Evolutionary conservation across 2,329 filamentous ascomycete genomes (phyloP).

Genomic region (Paracamarosporium sp.): DNA sequence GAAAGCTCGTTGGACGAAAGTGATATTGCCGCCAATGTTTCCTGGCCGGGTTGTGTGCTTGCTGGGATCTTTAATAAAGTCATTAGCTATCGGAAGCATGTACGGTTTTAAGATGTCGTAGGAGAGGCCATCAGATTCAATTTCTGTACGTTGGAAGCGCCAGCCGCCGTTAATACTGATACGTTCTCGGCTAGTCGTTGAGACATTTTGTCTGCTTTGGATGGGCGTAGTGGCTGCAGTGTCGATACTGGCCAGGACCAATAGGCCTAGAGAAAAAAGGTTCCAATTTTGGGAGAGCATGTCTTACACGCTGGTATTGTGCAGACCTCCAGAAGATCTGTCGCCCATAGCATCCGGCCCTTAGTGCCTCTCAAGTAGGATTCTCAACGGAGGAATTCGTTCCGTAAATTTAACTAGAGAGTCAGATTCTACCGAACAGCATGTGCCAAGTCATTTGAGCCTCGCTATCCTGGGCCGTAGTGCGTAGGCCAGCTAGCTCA

Average conservation of each 20-base stretch:
- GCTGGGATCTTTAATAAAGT: conserved; percentile 43
- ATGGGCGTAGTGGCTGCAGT: neutral
- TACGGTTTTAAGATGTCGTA: conserved; percentile 46
- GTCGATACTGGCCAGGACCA: neutral
- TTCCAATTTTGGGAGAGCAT: neutral
- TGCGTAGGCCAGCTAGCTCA: neutral
- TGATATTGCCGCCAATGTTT: conserved; percentile 26
- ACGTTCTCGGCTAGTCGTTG: conserved; percentile 24
- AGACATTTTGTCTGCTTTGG: neutral
- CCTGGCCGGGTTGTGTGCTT: conserved; percentile 33
- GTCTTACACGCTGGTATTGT: neutral
- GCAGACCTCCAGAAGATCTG: neutral
- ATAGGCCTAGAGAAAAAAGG: neutral
- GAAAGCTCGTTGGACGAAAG: conserved; percentile 36
- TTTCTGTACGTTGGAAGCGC: conserved; percentile 43
- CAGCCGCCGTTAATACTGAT: conserved; percentile 44
- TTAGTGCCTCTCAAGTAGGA: neutral
- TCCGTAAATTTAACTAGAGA: neutral
- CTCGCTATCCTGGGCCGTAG: neutral
- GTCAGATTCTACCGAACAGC: neutral
- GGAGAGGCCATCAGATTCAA: conserved; percentile 43
- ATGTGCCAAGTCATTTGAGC: neutral
- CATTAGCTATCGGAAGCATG: conserved; percentile 50
- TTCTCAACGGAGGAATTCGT: neutral
- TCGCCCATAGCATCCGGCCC: neutral